Evolutionary conservation across 1,284 basidiomycete genomes (phyloP).

Genomic region (Chalciporus sp.): DNA sequence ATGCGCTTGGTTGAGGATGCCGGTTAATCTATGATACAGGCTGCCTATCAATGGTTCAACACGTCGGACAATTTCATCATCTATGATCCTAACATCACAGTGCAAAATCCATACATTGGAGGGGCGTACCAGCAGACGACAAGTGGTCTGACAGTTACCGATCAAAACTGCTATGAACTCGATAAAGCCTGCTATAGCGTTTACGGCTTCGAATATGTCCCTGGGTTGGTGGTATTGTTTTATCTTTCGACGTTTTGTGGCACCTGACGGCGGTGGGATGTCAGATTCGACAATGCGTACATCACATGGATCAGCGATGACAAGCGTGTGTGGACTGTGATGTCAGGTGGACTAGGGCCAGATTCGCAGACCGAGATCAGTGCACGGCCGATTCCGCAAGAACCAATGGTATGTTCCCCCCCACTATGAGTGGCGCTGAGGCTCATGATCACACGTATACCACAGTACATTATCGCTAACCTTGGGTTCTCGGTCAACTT

Average conservation of each 20-base stretch:
- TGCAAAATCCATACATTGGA: conserved; percentile 33
- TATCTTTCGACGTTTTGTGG: background rate
- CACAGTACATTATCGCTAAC: conserved; percentile 46
- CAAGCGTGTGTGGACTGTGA: conserved; percentile 49
- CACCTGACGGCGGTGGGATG: background rate
- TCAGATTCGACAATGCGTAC: conserved; percentile 43
- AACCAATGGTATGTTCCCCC: conserved; percentile 45
- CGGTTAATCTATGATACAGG: conserved; percentile 24
- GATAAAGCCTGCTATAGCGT: conserved; percentile 33
- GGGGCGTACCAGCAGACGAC: conserved; percentile 38
- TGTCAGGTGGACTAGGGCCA: conserved; percentile 39
- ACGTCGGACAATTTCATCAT: conserved; percentile 29
- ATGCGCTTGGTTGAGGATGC: background rate
- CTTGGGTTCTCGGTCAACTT: conserved; percentile 44
- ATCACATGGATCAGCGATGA: conserved; percentile 51
- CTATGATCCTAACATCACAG: conserved; percentile 29
- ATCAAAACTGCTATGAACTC: conserved; percentile 36
- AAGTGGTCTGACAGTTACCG: conserved; percentile 31
- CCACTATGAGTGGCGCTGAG: background rate
- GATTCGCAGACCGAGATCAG: conserved; percentile 47
- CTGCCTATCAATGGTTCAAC: conserved; percentile 33
- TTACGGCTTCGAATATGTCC: conserved; percentile 38
- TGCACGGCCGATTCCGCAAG: conserved; percentile 51
- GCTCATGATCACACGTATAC: conserved; percentile 5
- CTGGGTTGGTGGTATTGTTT: conserved; percentile 18